Evolutionary conservation across 192 early-diverging fungal species (phyloP), one percentile per base, ranked within the genome.

Genomic region (Chytriomyces sp.): DNA sequence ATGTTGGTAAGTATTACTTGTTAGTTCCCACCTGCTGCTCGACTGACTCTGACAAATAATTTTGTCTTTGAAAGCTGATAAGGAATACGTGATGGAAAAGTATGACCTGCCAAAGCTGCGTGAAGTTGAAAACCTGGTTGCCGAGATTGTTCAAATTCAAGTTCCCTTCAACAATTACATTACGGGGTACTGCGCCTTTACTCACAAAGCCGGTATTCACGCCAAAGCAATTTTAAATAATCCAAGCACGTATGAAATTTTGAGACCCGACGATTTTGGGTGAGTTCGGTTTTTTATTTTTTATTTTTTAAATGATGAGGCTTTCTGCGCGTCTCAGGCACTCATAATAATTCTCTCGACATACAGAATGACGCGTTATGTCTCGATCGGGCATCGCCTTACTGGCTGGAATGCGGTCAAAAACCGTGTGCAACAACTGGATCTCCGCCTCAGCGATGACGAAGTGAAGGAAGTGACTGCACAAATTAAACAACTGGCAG

Each of bases 341-440:
- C 4, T 35, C 35, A 35, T 35, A 35, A 0, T 24, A 62, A 26
- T 70, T 57, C 46, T 26, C 5, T 35, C 20, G 11, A 9, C 50
- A 9, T 74, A 26, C 28, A 81, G 84, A 67, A 97, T 98, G 96
- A 96, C 94, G 2, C 91, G 97, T 45, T 97, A 97, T 80, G 97
- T 98, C 62, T 93, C 92, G 45, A 98, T 98, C 77, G 96, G 97
- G 60, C 97, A 98, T 82, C 94, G 97, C 61, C 85, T 98, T 49
- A 98, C 97, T 2, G 97, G 97, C 18, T 98, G 97, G 97, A 98
- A 98, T 84, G 97, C 97, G 46, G 97, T 98, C 87, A 97, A 97
- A 92, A 95, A 96, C 86, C 93, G 97, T 77, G 94, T 94, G 13
- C 94, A 97, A 78, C 96, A 97, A 83, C 86, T 98, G 18, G 90